A percentile compares a stretch with the other conserved stretches of the same genome.
These are phyloP conservation scores for Stemphylium lycopersici DNA, from an alignment of 2,329 filamentous ascomycete species.

Conservation along the genomic window DNA sequence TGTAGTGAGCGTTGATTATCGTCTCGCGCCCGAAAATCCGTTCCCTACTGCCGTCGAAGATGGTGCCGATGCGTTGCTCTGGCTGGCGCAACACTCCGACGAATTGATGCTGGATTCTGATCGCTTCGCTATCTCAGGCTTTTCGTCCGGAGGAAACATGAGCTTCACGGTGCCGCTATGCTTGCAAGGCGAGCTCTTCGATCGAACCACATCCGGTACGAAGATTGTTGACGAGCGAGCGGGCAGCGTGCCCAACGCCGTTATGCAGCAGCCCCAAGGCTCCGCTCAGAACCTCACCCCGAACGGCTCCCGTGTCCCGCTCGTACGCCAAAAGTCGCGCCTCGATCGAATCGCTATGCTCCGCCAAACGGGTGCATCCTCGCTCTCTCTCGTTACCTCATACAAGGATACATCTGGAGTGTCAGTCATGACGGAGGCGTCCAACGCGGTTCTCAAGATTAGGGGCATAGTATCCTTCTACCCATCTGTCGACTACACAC, in stretches of 20 bases:
- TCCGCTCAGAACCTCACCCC: slow-evolving; percentile 22
- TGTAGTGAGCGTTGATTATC: slow-evolving; percentile 66
- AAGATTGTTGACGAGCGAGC: slow-evolving; percentile 38
- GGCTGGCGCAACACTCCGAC: slow-evolving; percentile 61
- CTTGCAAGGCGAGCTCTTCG: slow-evolving; percentile 56
- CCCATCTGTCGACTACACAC: slow-evolving; percentile 66
- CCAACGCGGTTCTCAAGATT: slow-evolving; percentile 54
- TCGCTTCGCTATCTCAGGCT: slow-evolving; percentile 65
- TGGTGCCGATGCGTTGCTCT: slow-evolving; percentile 66
- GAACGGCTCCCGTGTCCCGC: slow-evolving; percentile 43
- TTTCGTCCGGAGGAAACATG: slow-evolving; percentile 69
- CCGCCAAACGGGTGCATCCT: slow-evolving; percentile 41
- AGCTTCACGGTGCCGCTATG: slow-evolving; percentile 66
- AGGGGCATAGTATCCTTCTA: slow-evolving; percentile 67
- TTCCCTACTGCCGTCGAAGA: slow-evolving; percentile 70
- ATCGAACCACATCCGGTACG: slow-evolving; percentile 35
- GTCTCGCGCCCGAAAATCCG: slow-evolving; percentile 65
- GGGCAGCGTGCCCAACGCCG: slow-evolving; percentile 33
- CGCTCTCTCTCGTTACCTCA: slow-evolving; percentile 45
- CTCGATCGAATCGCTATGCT: slow-evolving; percentile 45
- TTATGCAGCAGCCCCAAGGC: slow-evolving; percentile 23
- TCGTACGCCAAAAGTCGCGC: slow-evolving; percentile 40
- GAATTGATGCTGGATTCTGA: slow-evolving; percentile 63
- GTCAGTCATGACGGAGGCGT: slow-evolving; percentile 40
- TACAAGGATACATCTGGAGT: slow-evolving; percentile 45